These are phyloP conservation scores for Plasmopara halstedii DNA, from an alignment of 352 stramenopile species.

Conservation along the genomic window DNA sequence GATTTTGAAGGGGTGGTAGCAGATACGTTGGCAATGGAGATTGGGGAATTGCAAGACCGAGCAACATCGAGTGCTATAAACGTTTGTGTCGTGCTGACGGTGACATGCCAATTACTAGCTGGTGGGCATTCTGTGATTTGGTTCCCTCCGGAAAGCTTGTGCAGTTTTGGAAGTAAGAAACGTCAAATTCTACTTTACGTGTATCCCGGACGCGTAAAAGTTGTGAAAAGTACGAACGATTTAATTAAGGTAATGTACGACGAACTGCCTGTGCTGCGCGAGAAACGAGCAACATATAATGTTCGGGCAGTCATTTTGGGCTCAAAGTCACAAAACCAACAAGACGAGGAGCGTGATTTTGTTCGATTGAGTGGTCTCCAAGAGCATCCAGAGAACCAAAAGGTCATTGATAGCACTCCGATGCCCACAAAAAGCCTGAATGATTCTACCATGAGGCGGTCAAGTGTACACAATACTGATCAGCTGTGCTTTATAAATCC, in stretches of 20 bases:
- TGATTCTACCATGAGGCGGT: not conserved
- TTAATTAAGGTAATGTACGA: slow-evolving; percentile 48
- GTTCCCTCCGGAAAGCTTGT: slow-evolving; percentile 16
- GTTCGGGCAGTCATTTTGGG: slow-evolving; percentile 29
- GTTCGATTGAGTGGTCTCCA: not conserved
- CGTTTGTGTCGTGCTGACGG: slow-evolving; percentile 35
- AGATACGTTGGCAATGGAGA: slow-evolving; percentile 53
- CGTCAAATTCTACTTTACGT: slow-evolving; percentile 49
- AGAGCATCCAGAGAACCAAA: not conserved
- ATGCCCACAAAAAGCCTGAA: not conserved
- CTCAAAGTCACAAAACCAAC: slow-evolving; percentile 7
- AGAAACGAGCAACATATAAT: slow-evolving; percentile 23
- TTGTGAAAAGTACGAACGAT: slow-evolving; percentile 43
- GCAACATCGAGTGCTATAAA: slow-evolving; percentile 6
- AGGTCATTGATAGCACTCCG: not conserved
- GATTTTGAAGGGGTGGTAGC: slow-evolving; percentile 37
- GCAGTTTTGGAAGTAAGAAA: not conserved
- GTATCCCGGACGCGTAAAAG: slow-evolving; percentile 55
- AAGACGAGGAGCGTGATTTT: not conserved
- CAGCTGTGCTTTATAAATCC: not conserved
- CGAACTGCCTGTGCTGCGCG: slow-evolving; percentile 25
- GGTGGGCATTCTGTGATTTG: slow-evolving; percentile 37
- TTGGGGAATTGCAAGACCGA: slow-evolving; percentile 45
- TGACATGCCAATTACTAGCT: not conserved
- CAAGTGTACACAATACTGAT: not conserved